Conservation (phyloP, 2,329 filamentous ascomycete species). For the Aciculosporium take region DNA sequence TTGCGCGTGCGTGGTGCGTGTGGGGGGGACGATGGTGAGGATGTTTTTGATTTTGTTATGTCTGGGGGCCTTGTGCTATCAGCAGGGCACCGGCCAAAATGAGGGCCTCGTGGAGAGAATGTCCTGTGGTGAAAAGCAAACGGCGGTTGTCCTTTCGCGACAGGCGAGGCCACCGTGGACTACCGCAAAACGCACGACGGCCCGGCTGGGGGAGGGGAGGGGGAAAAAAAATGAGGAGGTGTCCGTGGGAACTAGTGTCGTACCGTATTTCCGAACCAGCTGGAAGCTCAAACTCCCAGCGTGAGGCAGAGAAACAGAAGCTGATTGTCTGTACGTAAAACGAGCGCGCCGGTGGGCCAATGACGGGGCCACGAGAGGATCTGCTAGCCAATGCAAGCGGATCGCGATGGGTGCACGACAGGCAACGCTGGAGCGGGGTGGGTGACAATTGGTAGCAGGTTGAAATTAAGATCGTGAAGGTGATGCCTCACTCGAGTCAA, state of each 20-base stretch:
- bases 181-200: slow-evolving; percentile 8
- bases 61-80: not conserved
- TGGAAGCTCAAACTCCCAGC: not conserved
- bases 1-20: too few relatives aligned
- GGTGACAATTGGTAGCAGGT: slow-evolving; percentile 2
- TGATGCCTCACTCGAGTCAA: not conserved
- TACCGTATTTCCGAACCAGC: not conserved
- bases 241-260: slow-evolving; percentile 6
- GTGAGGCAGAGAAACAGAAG: slow-evolving; percentile 3
- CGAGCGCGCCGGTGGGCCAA: slow-evolving; percentile 19
- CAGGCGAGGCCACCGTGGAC: slow-evolving; percentile 15
- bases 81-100: not conserved
- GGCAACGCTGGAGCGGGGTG: slow-evolving; percentile 3
- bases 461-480: slow-evolving; percentile 3
- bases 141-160: slow-evolving; percentile 9
- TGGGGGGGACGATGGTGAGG: not conserved
- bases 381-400: slow-evolving; percentile 17
- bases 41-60: not conserved
- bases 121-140: not conserved
- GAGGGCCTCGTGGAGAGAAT: not conserved
- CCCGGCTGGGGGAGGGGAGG: too few relatives aligned
- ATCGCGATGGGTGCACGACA: slow-evolving; percentile 7
- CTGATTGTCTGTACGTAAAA: slow-evolving; percentile 21
- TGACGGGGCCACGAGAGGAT: slow-evolving; percentile 8
- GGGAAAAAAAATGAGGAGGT: slow-evolving; percentile 6